Evolutionary conservation across 2,329 filamentous ascomycete species (phyloP), one percentile per base, ranked within the genome.

Genomic region (Trichoderma pleuroti): DNA sequence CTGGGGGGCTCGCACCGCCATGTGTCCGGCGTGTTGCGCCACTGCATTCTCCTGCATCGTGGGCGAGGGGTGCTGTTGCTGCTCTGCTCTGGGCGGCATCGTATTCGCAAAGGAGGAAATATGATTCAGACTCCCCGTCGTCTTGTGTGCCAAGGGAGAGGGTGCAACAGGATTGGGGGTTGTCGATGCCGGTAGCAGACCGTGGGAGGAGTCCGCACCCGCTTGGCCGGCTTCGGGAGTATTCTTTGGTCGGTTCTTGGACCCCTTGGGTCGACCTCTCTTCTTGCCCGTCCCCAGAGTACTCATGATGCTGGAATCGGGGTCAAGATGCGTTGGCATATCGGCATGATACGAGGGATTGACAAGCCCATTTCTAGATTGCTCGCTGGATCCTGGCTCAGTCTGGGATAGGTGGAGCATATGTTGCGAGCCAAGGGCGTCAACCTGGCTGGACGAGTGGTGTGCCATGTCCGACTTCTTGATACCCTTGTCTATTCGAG

Each of bases 401-500:
- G 30, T 26, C 14, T 57, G 63, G 14, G 46, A 63, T 21, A 72
- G 70, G 8, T 34, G 61, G 5, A 36, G 56, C 9, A 42, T 12
- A 60, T 60, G 56, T 16, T 49, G 69, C 10, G 62, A 67, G 24
- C 36, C 24, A 12, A 63, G 36, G 42, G 57, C 24, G 49, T 73
- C 69, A 28, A 54, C 21, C 10, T 59, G 46, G 30, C 63, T 59
- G 42, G 64, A 56, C 7, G 42, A 54, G 54, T 73, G 62, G 36
- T 56, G 28, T 10, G 68, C 61, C 12, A 56, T 46, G 26, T 36
- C 67, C 10, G 73, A 81, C 74, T 86, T 86, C 72, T 84, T 86
- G n/a, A 84, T 78, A 7, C 84, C 84, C 73, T 87, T 88, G 70
- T 86, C 85, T 63, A 86, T 87, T 16, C 76, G 76, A 21, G 74